Evolutionary conservation across 1,284 basidiomycete genomes (phyloP), one percentile per base, ranked within the genome.

Genomic region (Waitea zeae): DNA sequence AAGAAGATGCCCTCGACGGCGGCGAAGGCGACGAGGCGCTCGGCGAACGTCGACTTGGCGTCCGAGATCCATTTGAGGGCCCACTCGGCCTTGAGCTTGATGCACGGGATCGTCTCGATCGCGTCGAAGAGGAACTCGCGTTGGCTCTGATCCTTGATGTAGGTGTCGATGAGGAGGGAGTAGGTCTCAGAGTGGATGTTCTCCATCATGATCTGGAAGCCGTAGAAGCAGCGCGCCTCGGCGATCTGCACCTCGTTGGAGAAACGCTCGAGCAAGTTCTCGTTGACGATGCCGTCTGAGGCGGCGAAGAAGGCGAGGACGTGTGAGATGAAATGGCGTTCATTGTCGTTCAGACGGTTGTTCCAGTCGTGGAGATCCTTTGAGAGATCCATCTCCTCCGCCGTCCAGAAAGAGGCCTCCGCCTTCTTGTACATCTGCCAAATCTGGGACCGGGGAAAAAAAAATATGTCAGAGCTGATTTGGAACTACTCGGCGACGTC

Each of bases 121-220:
- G 92, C 92, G 43, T 92, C 79, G 52, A 97, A 97, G 26, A 97
- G 79, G 52, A 80, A 81, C 40, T 82, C 76, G 37, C 88, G 77
- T 53, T 90, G 71, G 12, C 59, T 64, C 9, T 78, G 61, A 47
- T 97, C 93, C 53, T 88, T 89, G 60, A 97, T 92, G 55, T 96
- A 96, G 6, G 92, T 89, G 60, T 98, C 89, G 54, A 98, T 95
- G 47, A 97, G 78, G 30, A 98, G 79, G 4, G 93, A 97, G 59
- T 97, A 96, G 1, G 92, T 93, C 57, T 97, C 93, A 3, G 90
- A 93, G 56, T 92, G 87, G 34, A 92, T 80, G 54, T 90, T 90
- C 57, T 97, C 93, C 84, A 96, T 97, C 92, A 96, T 97, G 53
- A 97, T 93, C 53, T 97, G 93, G 68, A 97, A 97, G 13, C 93